phyloP scores from a whole-genome alignment of 257 asterid species.

The Perilla frutescens region DNA sequence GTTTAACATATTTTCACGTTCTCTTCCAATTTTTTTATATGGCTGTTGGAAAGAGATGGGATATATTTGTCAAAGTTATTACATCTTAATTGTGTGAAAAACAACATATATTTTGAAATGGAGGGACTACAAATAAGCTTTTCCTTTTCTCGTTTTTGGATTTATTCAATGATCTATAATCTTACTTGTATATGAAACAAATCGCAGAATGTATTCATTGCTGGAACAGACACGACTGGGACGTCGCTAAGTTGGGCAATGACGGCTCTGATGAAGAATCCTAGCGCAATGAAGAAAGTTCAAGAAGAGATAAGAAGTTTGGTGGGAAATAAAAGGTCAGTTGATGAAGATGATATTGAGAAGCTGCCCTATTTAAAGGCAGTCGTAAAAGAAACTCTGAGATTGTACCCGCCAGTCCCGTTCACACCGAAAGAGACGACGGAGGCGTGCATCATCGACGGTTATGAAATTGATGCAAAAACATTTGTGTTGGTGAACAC shows the following conservation, averaged over 20 bases:
- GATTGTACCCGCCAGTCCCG: not conserved
- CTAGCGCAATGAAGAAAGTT: not conserved
- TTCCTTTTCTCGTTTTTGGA: too few species aligned
- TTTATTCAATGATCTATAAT: too few species aligned
- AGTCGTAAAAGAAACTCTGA: not conserved
- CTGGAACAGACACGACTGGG: not conserved
- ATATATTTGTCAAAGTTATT: too few species aligned
- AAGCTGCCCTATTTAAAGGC: not conserved
- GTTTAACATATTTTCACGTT: too few species aligned
- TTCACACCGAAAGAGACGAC: not conserved
- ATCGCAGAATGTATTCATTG: not conserved
- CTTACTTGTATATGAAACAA: too few species aligned
- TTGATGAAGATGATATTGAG: not conserved
- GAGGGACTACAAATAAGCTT: too few species aligned
- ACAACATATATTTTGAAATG: too few species aligned
- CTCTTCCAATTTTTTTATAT: too few species aligned
- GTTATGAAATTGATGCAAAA: not conserved
- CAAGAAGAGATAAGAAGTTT: not conserved
- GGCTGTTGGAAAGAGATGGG: too few species aligned
- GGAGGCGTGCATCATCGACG: not conserved
- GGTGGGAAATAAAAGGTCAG: not conserved
- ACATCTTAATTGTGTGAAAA: too few species aligned
- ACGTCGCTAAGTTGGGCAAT: not conserved
- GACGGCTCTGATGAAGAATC: not conserved
- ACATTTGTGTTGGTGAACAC: not conserved